Evolutionary conservation across 2,329 filamentous ascomycete species (phyloP).

Genomic region (Fusarium circinatum): DNA sequence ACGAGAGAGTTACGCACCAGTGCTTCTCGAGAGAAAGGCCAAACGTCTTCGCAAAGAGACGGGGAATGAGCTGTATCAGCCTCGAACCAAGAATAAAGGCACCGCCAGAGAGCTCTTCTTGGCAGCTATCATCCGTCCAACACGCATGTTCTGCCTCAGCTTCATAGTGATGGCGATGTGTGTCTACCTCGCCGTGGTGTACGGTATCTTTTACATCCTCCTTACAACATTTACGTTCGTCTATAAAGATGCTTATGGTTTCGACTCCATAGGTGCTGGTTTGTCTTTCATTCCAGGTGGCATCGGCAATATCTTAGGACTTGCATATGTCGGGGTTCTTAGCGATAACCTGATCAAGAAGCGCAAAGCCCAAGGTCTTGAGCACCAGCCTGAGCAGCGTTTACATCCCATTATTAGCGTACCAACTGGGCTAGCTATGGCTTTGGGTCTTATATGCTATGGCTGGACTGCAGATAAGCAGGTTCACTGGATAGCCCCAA

Average conservation of each 20-base stretch:
- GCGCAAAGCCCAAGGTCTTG: background rate
- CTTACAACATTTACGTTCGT: conserved; percentile 66
- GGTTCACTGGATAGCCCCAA: background rate
- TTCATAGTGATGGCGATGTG: conserved; percentile 59
- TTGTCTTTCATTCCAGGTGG: conserved; percentile 39
- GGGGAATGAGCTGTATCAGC: conserved; percentile 53
- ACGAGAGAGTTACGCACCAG: conserved; percentile 52
- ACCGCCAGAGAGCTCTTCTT: conserved; percentile 50
- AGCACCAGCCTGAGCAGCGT: background rate
- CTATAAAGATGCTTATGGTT: conserved; percentile 55
- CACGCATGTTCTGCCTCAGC: conserved; percentile 62
- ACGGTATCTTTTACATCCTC: conserved; percentile 64
- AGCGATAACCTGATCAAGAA: background rate
- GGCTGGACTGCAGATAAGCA: background rate
- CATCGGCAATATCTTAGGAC: conserved; percentile 13
- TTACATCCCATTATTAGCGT: background rate
- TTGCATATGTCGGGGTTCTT: background rate
- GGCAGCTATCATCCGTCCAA: conserved; percentile 54
- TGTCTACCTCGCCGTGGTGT: conserved; percentile 62
- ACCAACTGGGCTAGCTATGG: background rate
- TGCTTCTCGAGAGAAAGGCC: conserved; percentile 51
- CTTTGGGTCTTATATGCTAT: background rate
- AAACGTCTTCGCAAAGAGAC: conserved; percentile 50
- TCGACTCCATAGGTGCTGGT: conserved; percentile 42
- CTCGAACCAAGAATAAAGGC: conserved; percentile 51